phyloP scores from a whole-genome alignment of 768 basidiomycete genomes.

The Phaeotremella fagi region DNA sequence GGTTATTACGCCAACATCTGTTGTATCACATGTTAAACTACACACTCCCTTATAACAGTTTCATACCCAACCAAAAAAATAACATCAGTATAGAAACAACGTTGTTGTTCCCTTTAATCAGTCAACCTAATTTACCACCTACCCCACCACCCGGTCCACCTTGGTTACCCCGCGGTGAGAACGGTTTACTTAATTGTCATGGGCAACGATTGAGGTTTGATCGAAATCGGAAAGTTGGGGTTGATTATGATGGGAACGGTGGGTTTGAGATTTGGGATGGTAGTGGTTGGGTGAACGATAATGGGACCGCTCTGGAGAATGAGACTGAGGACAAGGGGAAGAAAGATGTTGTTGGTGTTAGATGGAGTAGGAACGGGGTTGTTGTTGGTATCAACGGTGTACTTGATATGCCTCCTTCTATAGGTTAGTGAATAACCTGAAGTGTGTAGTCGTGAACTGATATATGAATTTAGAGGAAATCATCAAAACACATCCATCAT shows the following conservation, averaged over 20 bases:
- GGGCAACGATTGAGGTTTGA: constrained; percentile 74
- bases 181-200: constrained; percentile 69
- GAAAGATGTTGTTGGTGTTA: constrained; percentile 57
- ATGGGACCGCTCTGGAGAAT: no score
- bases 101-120: constrained; percentile 42
- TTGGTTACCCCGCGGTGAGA: constrained; percentile 75
- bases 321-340: constrained; percentile 6
- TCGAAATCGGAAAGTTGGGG: constrained; percentile 47
- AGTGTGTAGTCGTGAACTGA: neutral
- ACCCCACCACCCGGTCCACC: constrained; percentile 72
- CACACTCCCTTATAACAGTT: constrained; percentile 53
- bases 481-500: constrained; percentile 57
- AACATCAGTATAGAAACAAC: constrained; percentile 41
- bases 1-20: constrained; percentile 82
- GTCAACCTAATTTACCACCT: constrained; percentile 59
- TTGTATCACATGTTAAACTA: constrained; percentile 92
- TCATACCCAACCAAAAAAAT: constrained; percentile 49
- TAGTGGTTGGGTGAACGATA: constrained; percentile 25
- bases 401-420: constrained; percentile 65
- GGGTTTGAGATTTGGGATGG: constrained; percentile 54
- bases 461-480: constrained; percentile 55
- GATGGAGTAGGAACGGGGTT: constrained; percentile 68
- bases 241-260: constrained; percentile 72
- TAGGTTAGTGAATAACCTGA: constrained; percentile 56
- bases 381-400: constrained; percentile 71